Evolutionary conservation across 2,329 filamentous ascomycete genomes (phyloP).

Genomic region (Scopulariopsis brevicaulis): DNA sequence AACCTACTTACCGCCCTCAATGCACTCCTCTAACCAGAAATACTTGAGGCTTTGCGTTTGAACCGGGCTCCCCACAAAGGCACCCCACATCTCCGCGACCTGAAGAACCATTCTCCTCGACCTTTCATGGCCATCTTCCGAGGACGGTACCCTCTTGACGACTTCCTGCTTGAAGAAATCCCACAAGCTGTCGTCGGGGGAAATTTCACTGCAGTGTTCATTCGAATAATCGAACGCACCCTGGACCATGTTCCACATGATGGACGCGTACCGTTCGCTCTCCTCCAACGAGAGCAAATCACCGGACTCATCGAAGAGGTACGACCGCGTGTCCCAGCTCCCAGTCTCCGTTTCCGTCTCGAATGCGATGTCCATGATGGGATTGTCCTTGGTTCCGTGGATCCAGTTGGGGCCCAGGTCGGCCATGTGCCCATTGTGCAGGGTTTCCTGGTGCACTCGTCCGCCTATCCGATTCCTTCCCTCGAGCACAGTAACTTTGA

Average conservation of each 20-base stretch:
- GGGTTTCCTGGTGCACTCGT: constrained; percentile 40
- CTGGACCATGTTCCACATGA: constrained; percentile 59
- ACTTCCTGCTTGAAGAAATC: constrained; percentile 41
- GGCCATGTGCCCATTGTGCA: constrained; percentile 36
- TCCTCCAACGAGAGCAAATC: constrained; percentile 32
- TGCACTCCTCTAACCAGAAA: constrained; percentile 69
- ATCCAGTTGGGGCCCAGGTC: constrained; percentile 71
- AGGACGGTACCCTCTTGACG: constrained; percentile 30
- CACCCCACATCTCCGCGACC: constrained; percentile 56
- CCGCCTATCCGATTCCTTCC: constrained; percentile 57
- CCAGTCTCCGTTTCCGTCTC: constrained; percentile 41
- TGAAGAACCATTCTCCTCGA: constrained; percentile 34
- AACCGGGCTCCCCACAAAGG: constrained; percentile 56
- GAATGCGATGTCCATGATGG: constrained; percentile 55
- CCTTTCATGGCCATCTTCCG: constrained; percentile 24
- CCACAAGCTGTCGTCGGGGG: constrained; percentile 32
- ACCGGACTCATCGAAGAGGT: constrained; percentile 46
- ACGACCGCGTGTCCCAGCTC: constrained; percentile 38
- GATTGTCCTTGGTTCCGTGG: constrained; percentile 60
- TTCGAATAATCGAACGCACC: constrained; percentile 59
- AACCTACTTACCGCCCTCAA: constrained; percentile 48
- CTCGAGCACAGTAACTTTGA: constrained; percentile 59
- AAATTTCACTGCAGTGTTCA: constrained; percentile 35
- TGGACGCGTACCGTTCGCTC: constrained; percentile 32
- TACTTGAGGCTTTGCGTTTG: constrained; percentile 59